These are phyloP conservation scores for Ustilago sp. DNA, from an alignment of 1,284 basidiomycete genomes.

Conservation along the genomic window DNA sequence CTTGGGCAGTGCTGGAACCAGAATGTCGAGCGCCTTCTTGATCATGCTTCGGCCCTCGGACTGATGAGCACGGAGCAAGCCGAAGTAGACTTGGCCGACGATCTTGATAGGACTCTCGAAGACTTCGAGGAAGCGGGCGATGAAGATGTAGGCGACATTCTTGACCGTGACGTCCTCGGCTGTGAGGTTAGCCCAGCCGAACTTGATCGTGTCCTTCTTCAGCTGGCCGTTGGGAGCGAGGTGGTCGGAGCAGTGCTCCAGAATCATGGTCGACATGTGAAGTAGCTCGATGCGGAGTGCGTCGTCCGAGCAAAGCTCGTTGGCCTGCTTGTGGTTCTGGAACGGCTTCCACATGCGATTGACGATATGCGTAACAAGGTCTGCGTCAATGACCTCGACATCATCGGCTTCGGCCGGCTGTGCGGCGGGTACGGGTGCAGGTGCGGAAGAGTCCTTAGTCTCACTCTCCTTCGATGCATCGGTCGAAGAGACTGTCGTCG, in stretches of 20 bases:
- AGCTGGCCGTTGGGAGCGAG: constrained; percentile 77
- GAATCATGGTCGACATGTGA: constrained; percentile 88
- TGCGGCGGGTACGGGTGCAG: constrained; percentile 68
- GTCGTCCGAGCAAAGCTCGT: constrained; percentile 76
- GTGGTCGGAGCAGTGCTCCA: constrained; percentile 83
- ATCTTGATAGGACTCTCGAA: constrained; percentile 95
- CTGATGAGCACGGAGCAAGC: constrained; percentile 84
- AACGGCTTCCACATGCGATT: constrained; percentile 84
- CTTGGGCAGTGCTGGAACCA: constrained; percentile 84
- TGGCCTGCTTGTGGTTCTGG: constrained; percentile 71
- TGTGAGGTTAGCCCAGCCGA: constrained; percentile 89
- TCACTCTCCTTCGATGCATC: constrained; percentile 37
- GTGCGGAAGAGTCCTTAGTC: constrained; percentile 60
- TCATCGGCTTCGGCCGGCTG: constrained; percentile 25
- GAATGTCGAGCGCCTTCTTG: constrained; percentile 87
- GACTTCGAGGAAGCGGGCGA: constrained; percentile 91
- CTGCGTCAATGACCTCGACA: constrained; percentile 74
- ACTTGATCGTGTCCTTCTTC: constrained; percentile 94
- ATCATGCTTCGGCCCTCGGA: constrained; percentile 82
- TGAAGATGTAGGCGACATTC: constrained; percentile 91
- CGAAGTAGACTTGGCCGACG: constrained; percentile 91
- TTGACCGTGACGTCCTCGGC: constrained; percentile 89
- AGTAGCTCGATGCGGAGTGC: constrained; percentile 89
- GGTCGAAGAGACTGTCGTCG: constrained; percentile 7
- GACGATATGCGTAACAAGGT: constrained; percentile 79